Base-by-base conservation (phyloP, 2,329 filamentous ascomycete genomes). In the Pseudopyrenochaeta lycopersici region DNA sequence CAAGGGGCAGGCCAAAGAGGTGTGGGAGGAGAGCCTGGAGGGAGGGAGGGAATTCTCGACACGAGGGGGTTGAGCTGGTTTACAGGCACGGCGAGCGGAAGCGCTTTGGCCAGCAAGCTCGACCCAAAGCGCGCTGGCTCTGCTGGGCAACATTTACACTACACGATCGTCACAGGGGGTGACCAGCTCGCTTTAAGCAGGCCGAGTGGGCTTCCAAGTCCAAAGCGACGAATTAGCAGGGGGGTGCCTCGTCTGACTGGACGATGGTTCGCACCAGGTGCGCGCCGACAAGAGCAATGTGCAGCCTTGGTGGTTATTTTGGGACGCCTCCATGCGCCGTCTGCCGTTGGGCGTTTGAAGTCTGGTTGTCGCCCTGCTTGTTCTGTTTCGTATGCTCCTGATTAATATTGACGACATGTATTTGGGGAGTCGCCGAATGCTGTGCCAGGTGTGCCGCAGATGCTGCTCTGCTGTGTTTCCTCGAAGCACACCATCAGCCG, bases 101-200 rank as follows among this genome's bases (percentile, higher is more conserved):
- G 50, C 58, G 56, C 63, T 53, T 29, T 45, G 63, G 45, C 56
- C 58, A 53, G 23, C 10, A 5, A 27, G 31, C 39, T 20, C 38
- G 7, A 20, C 52, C 52, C 36, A 35, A 49, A 46, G 17, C 1
- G 45, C 14, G 40, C 43, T 56, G 53, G 49, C 30, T 17, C 7
- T 29, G 20, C 52, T 49, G 49, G 52, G 56, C 49, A 33, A 23
- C 18, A 31, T 39, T 35, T 21, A 41, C 33, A 46, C 53, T 53
- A 49, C 47, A 40, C 57, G 65, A 68, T 67, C 65, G 52, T 54
- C 65, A 54, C 62, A 62, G 58, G 62, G 63, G 57, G 20, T 14
- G n/a, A 23, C 48, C 57, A 44, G 40, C 60, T 14, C 48, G 29
- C 40, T 58, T 64, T 44, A 39, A 58, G 58, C 41, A 58, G 31